Evolutionary conservation across 495 filamentous ascomycete genomes (phyloP), one percentile per base, ranked within the genome.

Genomic region (Penicillium flavigenum): DNA sequence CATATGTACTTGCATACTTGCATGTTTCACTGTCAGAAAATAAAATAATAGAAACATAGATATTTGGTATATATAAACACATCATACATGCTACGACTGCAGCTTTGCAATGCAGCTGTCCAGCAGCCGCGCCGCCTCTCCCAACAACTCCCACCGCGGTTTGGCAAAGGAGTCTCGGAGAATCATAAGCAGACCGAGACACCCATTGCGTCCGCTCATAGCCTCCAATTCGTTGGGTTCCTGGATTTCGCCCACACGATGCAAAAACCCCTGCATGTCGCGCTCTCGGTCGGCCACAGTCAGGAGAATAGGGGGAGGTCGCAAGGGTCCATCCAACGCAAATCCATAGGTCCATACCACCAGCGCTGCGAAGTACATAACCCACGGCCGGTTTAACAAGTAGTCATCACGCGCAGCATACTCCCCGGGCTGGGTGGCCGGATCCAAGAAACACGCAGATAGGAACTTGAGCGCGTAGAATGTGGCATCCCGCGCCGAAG

Each of bases 321-420:
- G 70, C 51, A 89, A 80, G 0, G 90, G 81, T 1, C 94, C 94
- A 64, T 97, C 94, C 52, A 97, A 73, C 10, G 94, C 94, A 68
- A 84, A 98, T 22, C 91, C 94, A 65, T 98, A 98, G 53, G 84
- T 92, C 93, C 93, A 98, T 17, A 97, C 89, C 27, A 96, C 92
- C 42, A 98, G 78, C 3, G 87, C 84, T 2, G 94, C 90, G 56
- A 95, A 95, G 67, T 96, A 98, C 48, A 98, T 79, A n/a, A 98
- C 91, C 94, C 94, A 98, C 3, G 94, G 91, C 27, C 94, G 82
- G 63, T 98, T 96, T 48, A 97, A 80, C 9, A 98, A 80, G 52
- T 88, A 89, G 65, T 98, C 94, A 65, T 97, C 90, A 17, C 90
- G 84, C 0, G 94, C 92, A 12, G 84, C 87, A 69, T 97, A 98